These are phyloP conservation scores for Blastobotrys parvus DNA, from an alignment of 805 yeast species.

Conservation along the genomic window DNA sequence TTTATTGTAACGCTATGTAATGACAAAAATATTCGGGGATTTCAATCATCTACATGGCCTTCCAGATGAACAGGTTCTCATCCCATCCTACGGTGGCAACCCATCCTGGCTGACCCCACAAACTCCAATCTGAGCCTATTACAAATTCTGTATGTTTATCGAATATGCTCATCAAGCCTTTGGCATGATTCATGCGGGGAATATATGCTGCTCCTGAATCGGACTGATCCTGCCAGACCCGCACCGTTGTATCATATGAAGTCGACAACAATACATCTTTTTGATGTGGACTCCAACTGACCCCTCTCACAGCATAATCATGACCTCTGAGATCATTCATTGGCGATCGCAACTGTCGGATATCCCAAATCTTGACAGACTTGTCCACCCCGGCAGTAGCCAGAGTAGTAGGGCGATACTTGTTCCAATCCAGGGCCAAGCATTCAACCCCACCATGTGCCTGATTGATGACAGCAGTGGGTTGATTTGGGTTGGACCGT, in stretches of 20 bases:
- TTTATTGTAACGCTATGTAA: no score
- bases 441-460: conserved; percentile 80
- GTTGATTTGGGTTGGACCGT: conserved; percentile 29
- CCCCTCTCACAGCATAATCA: conserved; percentile 76
- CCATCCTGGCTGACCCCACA: conserved; percentile 97
- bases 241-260: conserved; percentile 87
- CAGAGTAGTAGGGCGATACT: conserved; percentile 67
- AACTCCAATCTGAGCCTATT: conserved; percentile 87
- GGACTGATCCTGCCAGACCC: conserved; percentile 74
- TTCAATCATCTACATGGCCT: conserved; percentile 38
- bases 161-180: conserved; percentile 52
- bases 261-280: conserved; percentile 62
- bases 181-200: conserved; percentile 29
- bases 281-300: conserved; percentile 85
- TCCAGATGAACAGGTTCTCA: conserved; percentile 89
- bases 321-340: conserved; percentile 76
- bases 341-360: conserved; percentile 63
- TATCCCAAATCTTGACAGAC: conserved; percentile 77
- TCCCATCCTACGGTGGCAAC: conserved; percentile 95
- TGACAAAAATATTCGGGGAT: no score
- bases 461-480: conserved; percentile 36
- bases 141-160: conserved; percentile 78
- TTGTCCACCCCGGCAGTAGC: conserved; percentile 94
- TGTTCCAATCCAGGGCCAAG: conserved; percentile 81
- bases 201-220: conserved; percentile 41